Evolutionary conservation across 345 rosid genomes (phyloP).

Genomic region (Abelmoschus esculentus): DNA sequence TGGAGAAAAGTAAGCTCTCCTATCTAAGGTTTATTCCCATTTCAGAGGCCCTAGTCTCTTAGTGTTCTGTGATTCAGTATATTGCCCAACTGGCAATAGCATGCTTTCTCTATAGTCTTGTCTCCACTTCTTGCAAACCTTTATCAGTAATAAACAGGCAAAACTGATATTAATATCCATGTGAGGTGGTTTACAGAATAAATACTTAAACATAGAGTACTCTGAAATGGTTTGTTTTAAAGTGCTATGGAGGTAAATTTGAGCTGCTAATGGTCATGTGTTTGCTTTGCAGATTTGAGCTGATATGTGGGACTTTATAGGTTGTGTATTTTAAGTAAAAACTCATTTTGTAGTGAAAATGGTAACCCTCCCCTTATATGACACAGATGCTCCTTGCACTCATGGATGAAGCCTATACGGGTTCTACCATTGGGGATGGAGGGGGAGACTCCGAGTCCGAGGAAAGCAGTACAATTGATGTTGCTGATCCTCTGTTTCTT

Average conservation of each 20-base stretch:
- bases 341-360: slow-evolving; percentile 2
- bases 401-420: slow-evolving; percentile 99
- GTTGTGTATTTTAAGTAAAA: slow-evolving; percentile 2
- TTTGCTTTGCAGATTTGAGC: slow-evolving; percentile 66
- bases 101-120: background rate
- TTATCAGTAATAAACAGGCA: background rate
- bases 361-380: slow-evolving; percentile 15
- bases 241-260: slow-evolving; percentile 1
- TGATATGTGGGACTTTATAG: slow-evolving; percentile 23
- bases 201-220: background rate
- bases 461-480: slow-evolving; percentile 70
- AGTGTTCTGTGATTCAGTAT: background rate
- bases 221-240: background rate
- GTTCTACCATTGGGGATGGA: slow-evolving; percentile 87
- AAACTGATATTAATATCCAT: background rate
- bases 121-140: background rate
- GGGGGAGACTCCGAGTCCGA: slow-evolving; percentile 92
- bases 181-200: background rate
- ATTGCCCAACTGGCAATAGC: background rate
- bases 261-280: slow-evolving; percentile 8
- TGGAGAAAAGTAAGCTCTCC: slow-evolving; percentile 69
- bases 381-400: slow-evolving; percentile 90
- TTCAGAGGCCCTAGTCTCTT: background rate
- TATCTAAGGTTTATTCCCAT: background rate
- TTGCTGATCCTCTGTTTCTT: slow-evolving; percentile 81